Conservation (phyloP, 2,329 filamentous ascomycete genomes). For the Cytospora piceicola region DNA sequence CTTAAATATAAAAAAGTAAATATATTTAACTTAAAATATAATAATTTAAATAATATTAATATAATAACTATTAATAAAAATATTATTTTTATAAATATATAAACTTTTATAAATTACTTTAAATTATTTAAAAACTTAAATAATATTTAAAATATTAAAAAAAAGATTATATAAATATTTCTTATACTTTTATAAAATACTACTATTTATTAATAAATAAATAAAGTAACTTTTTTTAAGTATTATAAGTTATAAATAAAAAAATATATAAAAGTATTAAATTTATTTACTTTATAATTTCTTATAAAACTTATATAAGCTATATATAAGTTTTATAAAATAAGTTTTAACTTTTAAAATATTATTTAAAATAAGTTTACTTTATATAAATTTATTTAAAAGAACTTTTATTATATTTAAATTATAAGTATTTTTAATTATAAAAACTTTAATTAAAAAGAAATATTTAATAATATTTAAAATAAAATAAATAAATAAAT, state of each 20-base stretch:
- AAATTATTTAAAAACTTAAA: neutral
- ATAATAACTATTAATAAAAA: neutral
- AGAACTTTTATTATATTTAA: neutral
- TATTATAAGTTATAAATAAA: neutral
- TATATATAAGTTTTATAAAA: neutral
- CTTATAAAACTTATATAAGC: neutral
- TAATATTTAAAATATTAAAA: slow-evolving; percentile 1
- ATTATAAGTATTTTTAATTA: neutral
- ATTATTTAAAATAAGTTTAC: neutral
- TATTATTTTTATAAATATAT: neutral
- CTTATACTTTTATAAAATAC: too few relatives aligned
- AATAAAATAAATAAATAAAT: slow-evolving; percentile 1
- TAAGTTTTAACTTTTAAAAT: neutral
- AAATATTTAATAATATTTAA: neutral
- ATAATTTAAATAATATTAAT: neutral
- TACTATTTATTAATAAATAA: too few relatives aligned
- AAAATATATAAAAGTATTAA: neutral
- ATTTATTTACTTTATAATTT: neutral
- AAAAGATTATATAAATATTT: neutral
- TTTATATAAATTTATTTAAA: neutral
- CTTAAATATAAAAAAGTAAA: neutral
- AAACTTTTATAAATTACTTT: neutral
- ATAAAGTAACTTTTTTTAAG: neutral
- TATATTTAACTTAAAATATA: neutral
- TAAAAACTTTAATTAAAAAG: neutral